Evolutionary conservation across 768 basidiomycete species (phyloP).

Genomic region (Kwoniella pini): DNA sequence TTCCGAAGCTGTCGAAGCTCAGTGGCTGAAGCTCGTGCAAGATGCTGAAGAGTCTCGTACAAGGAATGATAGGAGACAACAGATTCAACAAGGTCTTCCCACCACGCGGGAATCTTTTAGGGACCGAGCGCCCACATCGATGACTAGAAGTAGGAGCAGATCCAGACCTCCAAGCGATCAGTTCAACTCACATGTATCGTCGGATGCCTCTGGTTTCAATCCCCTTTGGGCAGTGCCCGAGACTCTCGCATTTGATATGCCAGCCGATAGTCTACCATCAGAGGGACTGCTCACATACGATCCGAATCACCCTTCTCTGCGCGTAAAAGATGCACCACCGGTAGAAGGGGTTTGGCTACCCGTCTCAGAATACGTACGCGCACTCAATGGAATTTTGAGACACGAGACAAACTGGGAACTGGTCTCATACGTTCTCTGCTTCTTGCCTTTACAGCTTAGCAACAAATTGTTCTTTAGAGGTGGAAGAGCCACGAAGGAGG

Average conservation of each 20-base stretch:
- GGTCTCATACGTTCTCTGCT: constrained; percentile 84
- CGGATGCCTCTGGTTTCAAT: constrained; percentile 56
- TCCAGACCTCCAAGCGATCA: constrained; percentile 39
- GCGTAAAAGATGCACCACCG: constrained; percentile 32
- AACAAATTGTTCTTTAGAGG: constrained; percentile 98
- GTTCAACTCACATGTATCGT: background rate
- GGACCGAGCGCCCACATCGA: constrained; percentile 22
- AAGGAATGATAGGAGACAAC: constrained; percentile 11
- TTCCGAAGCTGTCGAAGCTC: constrained; percentile 33
- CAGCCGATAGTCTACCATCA: constrained; percentile 60
- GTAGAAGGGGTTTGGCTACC: constrained; percentile 61
- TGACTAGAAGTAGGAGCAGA: constrained; percentile 49
- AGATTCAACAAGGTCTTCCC: background rate
- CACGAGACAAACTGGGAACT: constrained; percentile 87
- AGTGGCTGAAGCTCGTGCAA: constrained; percentile 13
- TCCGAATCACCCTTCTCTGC: constrained; percentile 47
- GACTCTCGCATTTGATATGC: constrained; percentile 43
- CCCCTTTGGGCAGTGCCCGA: constrained; percentile 59
- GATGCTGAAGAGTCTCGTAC: constrained; percentile 12
- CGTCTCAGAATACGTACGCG: constrained; percentile 70
- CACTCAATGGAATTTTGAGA: constrained; percentile 67
- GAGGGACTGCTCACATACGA: constrained; percentile 56
- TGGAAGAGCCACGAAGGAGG: constrained; percentile 67
- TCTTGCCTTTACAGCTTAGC: constrained; percentile 83
- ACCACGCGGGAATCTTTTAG: constrained; percentile 4